phyloP scores from a whole-genome alignment of 495 filamentous ascomycete species.

The Penicillium arizonense region DNA sequence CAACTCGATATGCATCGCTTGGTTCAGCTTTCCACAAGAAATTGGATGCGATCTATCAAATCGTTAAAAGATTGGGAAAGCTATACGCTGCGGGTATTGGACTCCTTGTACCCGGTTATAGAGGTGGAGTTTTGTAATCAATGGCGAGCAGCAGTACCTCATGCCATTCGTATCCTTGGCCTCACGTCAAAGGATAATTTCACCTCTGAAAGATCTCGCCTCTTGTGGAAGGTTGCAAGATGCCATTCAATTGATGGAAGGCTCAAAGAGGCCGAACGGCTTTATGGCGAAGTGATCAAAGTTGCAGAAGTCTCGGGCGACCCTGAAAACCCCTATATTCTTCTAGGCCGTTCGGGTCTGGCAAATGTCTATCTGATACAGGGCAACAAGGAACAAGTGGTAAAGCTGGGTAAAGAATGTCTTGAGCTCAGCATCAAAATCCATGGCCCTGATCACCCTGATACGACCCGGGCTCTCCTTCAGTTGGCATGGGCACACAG shows the following conservation, averaged over 20 bases:
- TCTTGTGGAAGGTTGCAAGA: background rate
- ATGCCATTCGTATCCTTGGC: slow-evolving; percentile 21
- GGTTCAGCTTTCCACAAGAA: slow-evolving; percentile 30
- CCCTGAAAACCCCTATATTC: background rate
- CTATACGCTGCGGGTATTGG: slow-evolving; percentile 10
- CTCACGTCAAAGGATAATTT: background rate
- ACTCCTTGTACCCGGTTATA: slow-evolving; percentile 15
- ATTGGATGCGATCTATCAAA: slow-evolving; percentile 24
- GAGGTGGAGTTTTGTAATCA: slow-evolving; percentile 17
- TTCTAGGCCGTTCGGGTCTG: no score
- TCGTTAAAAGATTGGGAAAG: slow-evolving; percentile 4
- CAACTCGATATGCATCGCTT: slow-evolving; percentile 21
- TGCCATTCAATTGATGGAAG: slow-evolving; percentile 13
- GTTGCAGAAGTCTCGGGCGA: slow-evolving; percentile 12
- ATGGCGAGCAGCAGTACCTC: slow-evolving; percentile 33
- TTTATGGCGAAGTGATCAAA: slow-evolving; percentile 17
- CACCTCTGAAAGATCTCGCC: background rate
- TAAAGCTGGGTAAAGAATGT: no score
- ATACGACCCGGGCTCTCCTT: no score
- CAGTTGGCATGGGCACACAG: no score
- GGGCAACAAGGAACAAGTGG: no score
- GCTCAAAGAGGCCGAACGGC: slow-evolving; percentile 13
- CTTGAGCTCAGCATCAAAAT: no score
- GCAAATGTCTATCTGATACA: no score
- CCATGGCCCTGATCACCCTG: no score